Conservation (phyloP, 129 eudicot genomes). For the Arctium lappa region DNA sequence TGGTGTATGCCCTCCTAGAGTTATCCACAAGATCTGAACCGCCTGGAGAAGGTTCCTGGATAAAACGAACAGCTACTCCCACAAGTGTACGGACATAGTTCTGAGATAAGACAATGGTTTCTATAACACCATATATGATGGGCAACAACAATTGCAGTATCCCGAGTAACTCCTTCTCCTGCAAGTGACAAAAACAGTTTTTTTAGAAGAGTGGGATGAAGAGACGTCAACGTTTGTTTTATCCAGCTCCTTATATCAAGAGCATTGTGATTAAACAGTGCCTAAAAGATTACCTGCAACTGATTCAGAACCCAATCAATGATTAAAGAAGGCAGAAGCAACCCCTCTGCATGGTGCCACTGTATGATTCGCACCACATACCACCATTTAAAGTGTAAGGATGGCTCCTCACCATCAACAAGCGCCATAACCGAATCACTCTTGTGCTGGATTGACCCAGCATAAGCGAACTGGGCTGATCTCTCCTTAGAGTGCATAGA, state of each 20-base stretch:
- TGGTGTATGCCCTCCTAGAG: conserved; percentile 78
- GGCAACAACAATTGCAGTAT: conserved; percentile 82
- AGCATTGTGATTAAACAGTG: not conserved
- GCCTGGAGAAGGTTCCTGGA: conserved; percentile 76
- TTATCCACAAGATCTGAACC: conserved; percentile 87
- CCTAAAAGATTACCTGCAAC: conserved; percentile 57
- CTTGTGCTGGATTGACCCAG: conserved; percentile 64
- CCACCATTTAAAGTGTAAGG: conserved; percentile 94
- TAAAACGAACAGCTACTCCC: conserved; percentile 67
- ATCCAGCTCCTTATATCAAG: not conserved
- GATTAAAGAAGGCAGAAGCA: conserved; percentile 73
- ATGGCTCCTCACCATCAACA: conserved; percentile 65
- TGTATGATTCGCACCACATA: conserved; percentile 86
- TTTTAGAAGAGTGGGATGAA: not conserved
- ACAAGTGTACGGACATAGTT: conserved; percentile 75
- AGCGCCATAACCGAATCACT: conserved; percentile 35
- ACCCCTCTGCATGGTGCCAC: conserved; percentile 85
- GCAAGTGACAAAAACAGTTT: conserved; percentile 14
- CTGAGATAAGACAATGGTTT: conserved; percentile 78
- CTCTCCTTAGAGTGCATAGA: conserved; percentile 48
- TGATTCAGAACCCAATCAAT: conserved; percentile 93
- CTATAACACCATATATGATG: conserved; percentile 67
- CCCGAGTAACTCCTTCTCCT: conserved; percentile 78
- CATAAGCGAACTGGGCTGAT: conserved; percentile 59
- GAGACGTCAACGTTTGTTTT: not conserved